Percentiles rank a stretch among this genome's conserved stretches.
These are phyloP conservation scores for Mycena latifolia DNA, from an alignment of 768 basidiomycete genomes.

Conservation along the genomic window DNA sequence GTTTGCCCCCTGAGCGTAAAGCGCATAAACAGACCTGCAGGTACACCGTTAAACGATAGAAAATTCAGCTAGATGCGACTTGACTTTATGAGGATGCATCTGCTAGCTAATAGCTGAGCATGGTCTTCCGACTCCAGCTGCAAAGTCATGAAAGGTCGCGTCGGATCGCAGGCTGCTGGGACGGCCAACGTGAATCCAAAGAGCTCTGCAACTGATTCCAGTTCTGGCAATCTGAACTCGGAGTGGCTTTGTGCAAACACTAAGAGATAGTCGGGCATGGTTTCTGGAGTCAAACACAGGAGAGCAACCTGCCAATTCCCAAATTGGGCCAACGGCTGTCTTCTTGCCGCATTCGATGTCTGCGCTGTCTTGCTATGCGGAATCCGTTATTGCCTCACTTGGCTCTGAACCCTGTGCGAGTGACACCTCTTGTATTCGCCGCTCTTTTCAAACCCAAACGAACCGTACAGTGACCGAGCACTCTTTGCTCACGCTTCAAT, in stretches of 20 bases:
- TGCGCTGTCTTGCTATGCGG: slow-evolving; percentile 26
- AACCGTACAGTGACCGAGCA: slow-evolving; percentile 60
- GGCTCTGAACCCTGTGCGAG: slow-evolving; percentile 19
- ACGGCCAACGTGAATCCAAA: slow-evolving; percentile 73
- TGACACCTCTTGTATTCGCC: background rate
- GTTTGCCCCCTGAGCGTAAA: slow-evolving; percentile 76
- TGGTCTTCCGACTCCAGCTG: slow-evolving; percentile 78
- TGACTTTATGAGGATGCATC: slow-evolving; percentile 90
- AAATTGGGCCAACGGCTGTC: background rate
- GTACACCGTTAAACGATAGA: slow-evolving; percentile 16
- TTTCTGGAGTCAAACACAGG: background rate
- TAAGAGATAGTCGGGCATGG: slow-evolving; percentile 63
- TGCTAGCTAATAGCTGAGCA: slow-evolving; percentile 74
- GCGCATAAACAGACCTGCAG: slow-evolving; percentile 79
- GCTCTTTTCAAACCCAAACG: background rate
- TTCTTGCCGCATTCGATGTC: slow-evolving; percentile 18
- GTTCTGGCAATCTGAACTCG: slow-evolving; percentile 88
- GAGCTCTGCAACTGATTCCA: slow-evolving; percentile 81
- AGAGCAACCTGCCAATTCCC: background rate
- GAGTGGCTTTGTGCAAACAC: slow-evolving; percentile 86
- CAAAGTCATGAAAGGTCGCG: slow-evolving; percentile 82
- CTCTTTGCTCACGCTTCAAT: slow-evolving; percentile 64
- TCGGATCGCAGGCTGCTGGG: slow-evolving; percentile 62
- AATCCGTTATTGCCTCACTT: slow-evolving; percentile 20
- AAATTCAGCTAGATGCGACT: slow-evolving; percentile 11